Evolutionary conservation across 2,329 filamentous ascomycete species (phyloP), one percentile per base, ranked within the genome.

Genomic region (Exophiala lecanii-corni): DNA sequence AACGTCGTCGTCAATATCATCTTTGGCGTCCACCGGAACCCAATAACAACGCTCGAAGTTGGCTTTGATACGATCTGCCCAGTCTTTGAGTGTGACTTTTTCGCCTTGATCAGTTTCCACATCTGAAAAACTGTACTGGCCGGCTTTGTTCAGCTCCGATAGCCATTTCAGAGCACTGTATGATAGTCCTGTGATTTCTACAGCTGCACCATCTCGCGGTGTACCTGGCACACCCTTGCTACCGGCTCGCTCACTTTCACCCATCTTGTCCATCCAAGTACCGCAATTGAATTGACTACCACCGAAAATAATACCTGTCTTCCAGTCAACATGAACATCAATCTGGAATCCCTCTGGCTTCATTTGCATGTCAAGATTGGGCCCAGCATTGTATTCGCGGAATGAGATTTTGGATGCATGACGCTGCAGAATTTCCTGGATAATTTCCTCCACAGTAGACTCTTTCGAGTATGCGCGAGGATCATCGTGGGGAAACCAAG

Each of bases 241-340:
- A 45, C 85, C 84, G 12, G 94, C 92, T 49, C 82, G 86, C 52
- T 86, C 81, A 50, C 89, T 95, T 65, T 98, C 92, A n/a, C 92
- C 92, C 92, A 98, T 98, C 76, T 98, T 98, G 73, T 98, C 92
- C 89, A 96, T 96, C 92, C 92, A 98, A 1, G 92, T 98, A 39
- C 92, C 92, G 57, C 94, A 98, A 65, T 98, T 98, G 67, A 71
- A 76, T 60, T 96, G 89, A 59, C 87, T 97, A 23, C 94, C 92
- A 43, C 94, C 92, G 59, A 94, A 95, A 45, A 98, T 82, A 51
- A 98, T 78, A 16, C 92, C 94, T 4, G 81, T 92, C 21, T 77
- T 71, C 91, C 91, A 97, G 62, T 98, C 91, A 9, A 94, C 86
- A 47, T 85, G 79, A 55, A 97, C 84, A 47, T 92, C 82, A 53